phyloP scores from a whole-genome alignment of 83 land plant species.

The Diphasiastrum complanatum region DNA sequence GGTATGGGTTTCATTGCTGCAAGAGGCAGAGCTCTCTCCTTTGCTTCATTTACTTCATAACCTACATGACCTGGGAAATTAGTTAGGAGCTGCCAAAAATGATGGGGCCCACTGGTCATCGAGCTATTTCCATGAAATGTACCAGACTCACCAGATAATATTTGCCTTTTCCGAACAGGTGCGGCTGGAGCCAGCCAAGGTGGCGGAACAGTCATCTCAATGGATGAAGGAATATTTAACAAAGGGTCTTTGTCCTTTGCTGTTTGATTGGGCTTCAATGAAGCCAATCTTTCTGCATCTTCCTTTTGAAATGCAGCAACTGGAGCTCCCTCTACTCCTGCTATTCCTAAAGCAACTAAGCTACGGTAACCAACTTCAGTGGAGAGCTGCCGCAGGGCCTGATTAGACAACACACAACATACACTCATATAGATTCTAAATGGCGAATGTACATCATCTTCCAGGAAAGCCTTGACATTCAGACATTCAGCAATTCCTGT shows the following conservation, averaged over 20 bases:
- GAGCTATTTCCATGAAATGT: no score
- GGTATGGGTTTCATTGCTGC: constrained; percentile 85
- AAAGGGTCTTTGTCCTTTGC: no score
- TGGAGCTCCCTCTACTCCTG: constrained; percentile 81
- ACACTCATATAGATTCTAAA: no score
- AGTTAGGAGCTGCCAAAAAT: no score
- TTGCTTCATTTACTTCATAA: no score
- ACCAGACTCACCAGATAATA: no score
- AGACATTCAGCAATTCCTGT: no score
- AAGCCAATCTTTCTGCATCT: constrained; percentile 65
- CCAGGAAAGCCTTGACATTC: background rate
- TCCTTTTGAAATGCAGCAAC: constrained; percentile 88
- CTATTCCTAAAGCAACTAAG: constrained; percentile 79
- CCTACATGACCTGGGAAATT: no score
- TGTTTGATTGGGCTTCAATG: constrained; percentile 41
- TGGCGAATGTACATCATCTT: background rate
- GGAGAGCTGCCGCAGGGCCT: constrained; percentile 92
- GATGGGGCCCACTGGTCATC: no score
- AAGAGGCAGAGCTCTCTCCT: constrained; percentile 14
- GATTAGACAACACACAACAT: no score
- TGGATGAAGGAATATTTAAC: background rate
- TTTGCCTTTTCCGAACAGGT: constrained; percentile 36
- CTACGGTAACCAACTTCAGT: constrained; percentile 69
- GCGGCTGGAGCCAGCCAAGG: constrained; percentile 56
- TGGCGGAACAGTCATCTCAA: constrained; percentile 26